Evolutionary conservation across 78 protist species (phyloP).

Genomic region (Dictyostelium brefeldianum): DNA sequence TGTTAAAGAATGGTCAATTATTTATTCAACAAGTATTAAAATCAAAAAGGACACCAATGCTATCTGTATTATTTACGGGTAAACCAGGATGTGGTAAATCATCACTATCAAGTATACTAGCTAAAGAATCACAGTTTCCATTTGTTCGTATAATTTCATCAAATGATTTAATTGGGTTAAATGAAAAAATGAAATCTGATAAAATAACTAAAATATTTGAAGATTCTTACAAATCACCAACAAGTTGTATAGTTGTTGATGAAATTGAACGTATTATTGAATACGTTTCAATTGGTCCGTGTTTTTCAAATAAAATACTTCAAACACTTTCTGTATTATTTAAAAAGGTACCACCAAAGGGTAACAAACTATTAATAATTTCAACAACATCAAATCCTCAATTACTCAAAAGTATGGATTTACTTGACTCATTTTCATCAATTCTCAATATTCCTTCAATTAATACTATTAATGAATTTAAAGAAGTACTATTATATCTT

Average conservation of each 20-base stretch:
- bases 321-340: slow-evolving; percentile 95
- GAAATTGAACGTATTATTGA: slow-evolving; percentile 97
- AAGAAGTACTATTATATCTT: slow-evolving; percentile 33
- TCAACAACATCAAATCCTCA: slow-evolving; percentile 92
- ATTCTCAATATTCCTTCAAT: slow-evolving; percentile 65
- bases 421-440: slow-evolving; percentile 80
- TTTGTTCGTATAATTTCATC: slow-evolving; percentile 94
- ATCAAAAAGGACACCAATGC: slow-evolving; percentile 87
- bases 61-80: slow-evolving; percentile 93
- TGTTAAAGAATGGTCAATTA: slow-evolving; percentile 54
- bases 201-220: slow-evolving; percentile 95
- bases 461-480: slow-evolving; percentile 10
- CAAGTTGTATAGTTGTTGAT: slow-evolving; percentile 94
- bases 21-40: slow-evolving; percentile 85
- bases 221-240: slow-evolving; percentile 97
- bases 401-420: slow-evolving; percentile 75
- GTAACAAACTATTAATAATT: slow-evolving; percentile 90
- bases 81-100: slow-evolving; percentile 95
- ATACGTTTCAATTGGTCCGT: slow-evolving; percentile 96
- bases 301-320: slow-evolving; percentile 97
- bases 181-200: slow-evolving; percentile 83
- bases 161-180: slow-evolving; percentile 89
- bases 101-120: slow-evolving; percentile 95
- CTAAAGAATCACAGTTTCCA: slow-evolving; percentile 92
- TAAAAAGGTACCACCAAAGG: slow-evolving; percentile 93